These are phyloP conservation scores for Pseudoneurospora amorphoporcata DNA, from an alignment of 495 filamentous ascomycete genomes.

Conservation along the genomic window DNA sequence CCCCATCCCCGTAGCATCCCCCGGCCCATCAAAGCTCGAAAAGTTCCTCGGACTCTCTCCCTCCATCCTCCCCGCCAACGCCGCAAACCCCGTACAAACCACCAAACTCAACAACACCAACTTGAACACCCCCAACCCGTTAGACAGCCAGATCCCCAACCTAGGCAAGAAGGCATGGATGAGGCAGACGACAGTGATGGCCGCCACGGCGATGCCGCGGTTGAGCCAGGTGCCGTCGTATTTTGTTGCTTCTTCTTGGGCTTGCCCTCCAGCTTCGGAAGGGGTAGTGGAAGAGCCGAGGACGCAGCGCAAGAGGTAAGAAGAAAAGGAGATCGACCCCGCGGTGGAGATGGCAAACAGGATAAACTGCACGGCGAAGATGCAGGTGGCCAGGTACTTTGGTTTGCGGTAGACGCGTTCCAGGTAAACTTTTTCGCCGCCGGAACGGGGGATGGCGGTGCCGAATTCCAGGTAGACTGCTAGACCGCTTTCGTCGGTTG, in stretches of 20 bases:
- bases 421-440: conserved; percentile 8
- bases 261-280: not conserved
- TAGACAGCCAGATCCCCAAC: conserved; percentile 52
- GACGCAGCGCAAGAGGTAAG: conserved; percentile 18
- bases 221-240: conserved; percentile 19
- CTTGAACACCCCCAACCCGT: conserved; percentile 54
- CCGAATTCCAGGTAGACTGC: conserved; percentile 26
- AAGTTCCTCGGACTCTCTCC: conserved; percentile 20
- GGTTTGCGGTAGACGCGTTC: conserved; percentile 25
- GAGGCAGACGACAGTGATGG: conserved; percentile 46
- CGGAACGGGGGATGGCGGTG: conserved; percentile 1
- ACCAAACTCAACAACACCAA: conserved; percentile 50
- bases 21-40: conserved; percentile 39
- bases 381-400: conserved; percentile 24
- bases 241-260: not conserved
- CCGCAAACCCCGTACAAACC: conserved; percentile 46
- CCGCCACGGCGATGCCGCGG: conserved; percentile 21
- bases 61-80: conserved; percentile 15
- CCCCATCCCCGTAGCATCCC: not conserved
- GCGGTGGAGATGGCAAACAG: conserved; percentile 28
- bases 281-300: conserved; percentile 2
- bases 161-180: conserved; percentile 49
- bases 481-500: not conserved
- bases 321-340: conserved; percentile 21
- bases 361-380: conserved; percentile 31